These are phyloP conservation scores for Seiridium cupressi DNA, from an alignment of 2,329 filamentous ascomycete genomes.

Conservation along the genomic window DNA sequence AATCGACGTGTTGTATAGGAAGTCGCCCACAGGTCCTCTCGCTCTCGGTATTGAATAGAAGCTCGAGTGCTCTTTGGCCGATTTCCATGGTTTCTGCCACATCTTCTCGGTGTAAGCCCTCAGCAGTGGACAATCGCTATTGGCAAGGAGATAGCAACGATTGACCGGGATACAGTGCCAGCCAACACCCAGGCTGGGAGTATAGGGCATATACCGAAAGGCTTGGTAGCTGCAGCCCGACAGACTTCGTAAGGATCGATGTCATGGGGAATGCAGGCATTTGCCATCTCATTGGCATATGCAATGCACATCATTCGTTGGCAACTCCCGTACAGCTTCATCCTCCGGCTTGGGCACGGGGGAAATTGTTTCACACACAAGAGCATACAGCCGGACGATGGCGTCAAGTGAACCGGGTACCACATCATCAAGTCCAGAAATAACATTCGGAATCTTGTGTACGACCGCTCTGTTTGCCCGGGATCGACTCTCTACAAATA, in stretches of 20 bases:
- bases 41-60: conserved; percentile 18
- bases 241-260: conserved; percentile 52
- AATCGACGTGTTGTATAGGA: not conserved
- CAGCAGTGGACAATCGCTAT: conserved; percentile 45
- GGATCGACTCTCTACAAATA: conserved; percentile 45
- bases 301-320: conserved; percentile 54
- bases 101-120: conserved; percentile 41
- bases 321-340: conserved; percentile 58
- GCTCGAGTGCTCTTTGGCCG: conserved; percentile 32
- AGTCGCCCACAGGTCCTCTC: not conserved
- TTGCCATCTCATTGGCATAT: conserved; percentile 56
- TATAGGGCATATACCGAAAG: conserved; percentile 51
- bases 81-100: conserved; percentile 39
- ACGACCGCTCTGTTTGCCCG: conserved; percentile 39
- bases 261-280: conserved; percentile 42
- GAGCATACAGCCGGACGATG: conserved; percentile 42
- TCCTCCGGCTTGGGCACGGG: conserved; percentile 51
- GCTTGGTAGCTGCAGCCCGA: conserved; percentile 46
- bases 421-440: conserved; percentile 49
- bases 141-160: conserved; percentile 41
- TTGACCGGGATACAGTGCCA: conserved; percentile 58
- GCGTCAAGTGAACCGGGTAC: conserved; percentile 41
- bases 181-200: conserved; percentile 48
- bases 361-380: conserved; percentile 46
- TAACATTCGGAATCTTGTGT: conserved; percentile 48